Conservation (phyloP, 2,329 filamentous ascomycete genomes). For the Xylaria sp. region DNA sequence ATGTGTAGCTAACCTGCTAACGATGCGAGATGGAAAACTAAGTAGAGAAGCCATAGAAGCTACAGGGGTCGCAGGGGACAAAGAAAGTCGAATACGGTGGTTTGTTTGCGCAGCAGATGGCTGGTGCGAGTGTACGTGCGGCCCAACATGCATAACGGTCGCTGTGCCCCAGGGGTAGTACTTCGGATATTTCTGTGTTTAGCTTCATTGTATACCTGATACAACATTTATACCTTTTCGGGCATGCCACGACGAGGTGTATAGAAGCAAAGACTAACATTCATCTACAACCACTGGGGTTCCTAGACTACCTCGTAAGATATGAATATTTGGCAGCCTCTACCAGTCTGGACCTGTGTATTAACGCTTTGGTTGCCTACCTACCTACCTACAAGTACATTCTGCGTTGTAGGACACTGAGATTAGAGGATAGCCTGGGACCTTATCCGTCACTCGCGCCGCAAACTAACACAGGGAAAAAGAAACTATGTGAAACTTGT, state of each 20-base stretch:
- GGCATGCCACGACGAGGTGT: no score
- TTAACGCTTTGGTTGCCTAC: background rate
- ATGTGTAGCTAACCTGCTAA: background rate
- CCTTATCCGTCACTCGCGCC: background rate
- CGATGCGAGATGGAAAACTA: background rate
- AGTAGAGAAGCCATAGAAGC: background rate
- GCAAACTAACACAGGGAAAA: background rate
- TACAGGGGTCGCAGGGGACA: background rate
- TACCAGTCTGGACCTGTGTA: background rate
- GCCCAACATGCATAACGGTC: background rate
- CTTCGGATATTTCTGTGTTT: no score
- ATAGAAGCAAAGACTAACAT: no score
- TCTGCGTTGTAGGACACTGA: background rate
- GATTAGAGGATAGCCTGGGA: background rate
- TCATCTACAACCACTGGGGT: no score
- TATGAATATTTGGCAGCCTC: background rate
- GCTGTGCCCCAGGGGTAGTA: background rate
- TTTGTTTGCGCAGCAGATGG: constrained; percentile 14
- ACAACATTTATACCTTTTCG: no score
- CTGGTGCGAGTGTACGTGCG: background rate
- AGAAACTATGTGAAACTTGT: background rate
- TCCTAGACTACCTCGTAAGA: no score
- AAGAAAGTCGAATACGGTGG: constrained; percentile 4
- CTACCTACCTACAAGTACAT: background rate
- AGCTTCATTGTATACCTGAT: no score